Evolutionary conservation across 306 rosid genomes (phyloP), one percentile per base, ranked within the genome.

Genomic region (Castanea sativa): DNA sequence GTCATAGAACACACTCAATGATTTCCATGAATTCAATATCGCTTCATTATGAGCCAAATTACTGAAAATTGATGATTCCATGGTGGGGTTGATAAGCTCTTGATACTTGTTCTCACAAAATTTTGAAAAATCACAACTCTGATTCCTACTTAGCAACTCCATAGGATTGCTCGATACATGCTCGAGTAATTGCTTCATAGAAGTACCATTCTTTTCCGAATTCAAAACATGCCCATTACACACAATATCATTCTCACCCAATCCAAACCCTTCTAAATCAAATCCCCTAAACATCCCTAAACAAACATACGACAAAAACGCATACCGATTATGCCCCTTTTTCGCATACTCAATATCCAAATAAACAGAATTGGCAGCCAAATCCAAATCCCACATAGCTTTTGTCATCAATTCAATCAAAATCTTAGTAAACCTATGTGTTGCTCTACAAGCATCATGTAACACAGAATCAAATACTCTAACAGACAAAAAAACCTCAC

Each of bases 331-430:
- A 63, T 95, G 97, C 20, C 91, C 87, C 68, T 86, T 86, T 77
- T 95, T 95, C 2, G 85, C 85, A 83, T 89, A 95, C n/a, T 61
- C 90, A 82, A 93, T 81, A 72, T 82, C 76, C 0, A 92, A 90
- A 82, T 95, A 88, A 79, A 93, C 96, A 3, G 89, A 84, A 68
- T 85, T 87, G 1, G 97, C 92, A 5, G 90, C 98, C 77, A 93
- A 87, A 85, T 87, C 92, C 88, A 93, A 88, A 87, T 95, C 93
- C 99, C 99, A 95, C 70, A 91, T 91, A 5, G 97, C 93, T 83
- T 93, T 90, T 78, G 83, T 91, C 98, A 95, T 95, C 88, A 95
- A 90, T 76, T 88, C 88, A 45, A 93, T 86, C 87, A 95, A 83
- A 79, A 93, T 86, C 86, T 90, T 93, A 2, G 94, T 86, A 76